Conservation (phyloP, 345 rosid species). For the Erysimum cheiranthoides region DNA sequence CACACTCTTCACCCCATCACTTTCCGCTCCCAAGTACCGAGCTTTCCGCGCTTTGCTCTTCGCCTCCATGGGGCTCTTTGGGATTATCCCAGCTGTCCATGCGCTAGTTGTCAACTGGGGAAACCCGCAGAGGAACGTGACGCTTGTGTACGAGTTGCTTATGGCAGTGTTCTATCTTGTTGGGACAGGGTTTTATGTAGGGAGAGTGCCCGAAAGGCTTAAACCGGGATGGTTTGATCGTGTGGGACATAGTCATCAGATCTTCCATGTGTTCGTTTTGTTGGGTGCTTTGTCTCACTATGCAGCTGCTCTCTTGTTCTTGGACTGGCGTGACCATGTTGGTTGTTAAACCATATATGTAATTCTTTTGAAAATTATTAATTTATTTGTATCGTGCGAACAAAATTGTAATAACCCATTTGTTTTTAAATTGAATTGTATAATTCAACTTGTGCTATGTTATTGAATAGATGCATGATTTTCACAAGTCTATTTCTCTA, state of each 20-base stretch:
- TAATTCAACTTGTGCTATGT: background rate
- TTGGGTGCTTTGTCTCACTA: slow-evolving; percentile 94
- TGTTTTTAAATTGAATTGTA: slow-evolving; percentile 24
- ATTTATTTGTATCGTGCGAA: slow-evolving; percentile 28
- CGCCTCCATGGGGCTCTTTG: slow-evolving; percentile 79
- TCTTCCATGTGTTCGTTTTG: slow-evolving; percentile 86
- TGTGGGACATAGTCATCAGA: slow-evolving; percentile 90
- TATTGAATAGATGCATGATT: slow-evolving; percentile 12
- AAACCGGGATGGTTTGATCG: slow-evolving; percentile 88
- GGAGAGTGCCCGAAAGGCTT: slow-evolving; percentile 77
- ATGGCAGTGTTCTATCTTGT: slow-evolving; percentile 82
- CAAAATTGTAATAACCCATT: slow-evolving; percentile 32
- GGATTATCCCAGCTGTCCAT: slow-evolving; percentile 73
- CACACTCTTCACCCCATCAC: slow-evolving; percentile 70
- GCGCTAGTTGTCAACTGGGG: slow-evolving; percentile 70
- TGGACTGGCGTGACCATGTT: slow-evolving; percentile 73
- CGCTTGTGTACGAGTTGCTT: slow-evolving; percentile 66
- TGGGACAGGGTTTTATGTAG: slow-evolving; percentile 74
- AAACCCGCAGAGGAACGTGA: slow-evolving; percentile 64
- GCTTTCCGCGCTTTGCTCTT: slow-evolving; percentile 73
- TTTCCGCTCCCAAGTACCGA: slow-evolving; percentile 63
- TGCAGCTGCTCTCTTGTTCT: slow-evolving; percentile 71
- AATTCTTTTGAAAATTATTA: slow-evolving; percentile 17
- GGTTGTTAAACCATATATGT: slow-evolving; percentile 50
- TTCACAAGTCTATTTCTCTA: slow-evolving; percentile 8